These are phyloP conservation scores for Cavenderia fasciculata DNA, from an alignment of 78 protist species.

Conservation along the genomic window DNA sequence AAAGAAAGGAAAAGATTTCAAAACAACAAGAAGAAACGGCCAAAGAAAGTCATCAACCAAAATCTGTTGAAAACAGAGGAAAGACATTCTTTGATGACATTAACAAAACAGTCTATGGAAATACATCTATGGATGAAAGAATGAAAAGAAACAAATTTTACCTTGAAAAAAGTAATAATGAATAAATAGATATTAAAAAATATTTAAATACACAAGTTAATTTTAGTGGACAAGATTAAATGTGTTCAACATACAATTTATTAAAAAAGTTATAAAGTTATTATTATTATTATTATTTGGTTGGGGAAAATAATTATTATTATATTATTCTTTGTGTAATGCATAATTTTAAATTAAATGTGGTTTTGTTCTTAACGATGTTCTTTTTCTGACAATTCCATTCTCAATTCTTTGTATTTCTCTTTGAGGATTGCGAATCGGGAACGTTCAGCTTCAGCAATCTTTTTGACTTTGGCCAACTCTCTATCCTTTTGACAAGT, in stretches of 20 bases:
- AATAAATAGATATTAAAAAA: background rate
- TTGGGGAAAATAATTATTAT: too few relatives aligned
- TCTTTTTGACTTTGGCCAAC: conserved; percentile 51
- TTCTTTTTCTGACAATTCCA: conserved; percentile 26
- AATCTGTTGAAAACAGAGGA: conserved; percentile 50
- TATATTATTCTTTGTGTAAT: too few relatives aligned
- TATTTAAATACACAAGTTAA: too few relatives aligned
- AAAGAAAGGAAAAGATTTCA: conserved; percentile 16
- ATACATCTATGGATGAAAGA: conserved; percentile 1
- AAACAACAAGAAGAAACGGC: background rate
- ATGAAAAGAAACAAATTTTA: conserved; percentile 65
- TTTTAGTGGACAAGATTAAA: too few relatives aligned
- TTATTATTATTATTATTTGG: conserved; percentile 2
- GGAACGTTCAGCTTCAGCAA: conserved; percentile 75
- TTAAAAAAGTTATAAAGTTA: too few relatives aligned
- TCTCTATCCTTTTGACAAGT: conserved; percentile 41
- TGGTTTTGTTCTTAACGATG: too few relatives aligned
- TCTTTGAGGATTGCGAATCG: conserved; percentile 26
- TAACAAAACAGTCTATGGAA: conserved; percentile 11
- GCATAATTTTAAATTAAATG: too few relatives aligned
- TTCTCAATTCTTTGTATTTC: conserved; percentile 28
- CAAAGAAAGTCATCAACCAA: background rate
- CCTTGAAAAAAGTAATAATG: background rate
- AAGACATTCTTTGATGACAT: conserved; percentile 42
- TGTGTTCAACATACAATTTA: too few relatives aligned